Conservation (phyloP, 441 rosid genomes). For the Croton setiger region DNA sequence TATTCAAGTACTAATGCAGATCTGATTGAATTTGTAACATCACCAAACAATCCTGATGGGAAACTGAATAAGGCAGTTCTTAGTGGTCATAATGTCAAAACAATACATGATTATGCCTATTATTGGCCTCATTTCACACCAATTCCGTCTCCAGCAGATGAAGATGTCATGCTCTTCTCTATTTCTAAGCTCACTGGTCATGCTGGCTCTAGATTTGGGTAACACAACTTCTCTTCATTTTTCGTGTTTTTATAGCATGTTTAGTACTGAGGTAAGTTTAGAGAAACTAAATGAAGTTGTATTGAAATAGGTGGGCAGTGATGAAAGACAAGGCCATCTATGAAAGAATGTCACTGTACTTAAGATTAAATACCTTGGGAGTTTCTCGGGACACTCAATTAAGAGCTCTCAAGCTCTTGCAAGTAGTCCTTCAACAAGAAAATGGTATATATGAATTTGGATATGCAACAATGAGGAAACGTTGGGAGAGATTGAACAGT, state of each 20-base stretch:
- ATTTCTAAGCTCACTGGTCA: slow-evolving; percentile 73
- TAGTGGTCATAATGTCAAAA: slow-evolving; percentile 41
- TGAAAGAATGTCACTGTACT: slow-evolving; percentile 25
- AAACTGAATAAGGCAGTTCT: slow-evolving; percentile 43
- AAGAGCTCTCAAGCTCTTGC: slow-evolving; percentile 44
- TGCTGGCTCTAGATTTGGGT: slow-evolving; percentile 78
- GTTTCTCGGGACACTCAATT: slow-evolving; percentile 43
- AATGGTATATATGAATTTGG: slow-evolving; percentile 41
- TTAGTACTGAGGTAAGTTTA: no score
- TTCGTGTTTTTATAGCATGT: no score
- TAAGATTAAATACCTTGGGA: slow-evolving; percentile 27
- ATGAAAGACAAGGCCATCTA: slow-evolving; percentile 49
- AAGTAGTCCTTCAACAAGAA: slow-evolving; percentile 29
- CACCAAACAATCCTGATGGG: slow-evolving; percentile 79
- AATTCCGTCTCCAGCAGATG: slow-evolving; percentile 47
- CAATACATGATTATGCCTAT: slow-evolving; percentile 56
- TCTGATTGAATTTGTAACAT: slow-evolving; percentile 59
- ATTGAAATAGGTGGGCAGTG: slow-evolving; percentile 58
- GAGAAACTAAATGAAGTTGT: no score
- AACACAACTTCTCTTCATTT: background rate
- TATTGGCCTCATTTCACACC: slow-evolving; percentile 72
- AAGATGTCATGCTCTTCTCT: slow-evolving; percentile 46
- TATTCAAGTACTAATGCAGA: slow-evolving; percentile 21
- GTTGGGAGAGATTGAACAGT: slow-evolving; percentile 40
- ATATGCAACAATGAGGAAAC: slow-evolving; percentile 35